Conservation (phyloP, 441 rosid genomes). For the Raphanus hybrid region DNA sequence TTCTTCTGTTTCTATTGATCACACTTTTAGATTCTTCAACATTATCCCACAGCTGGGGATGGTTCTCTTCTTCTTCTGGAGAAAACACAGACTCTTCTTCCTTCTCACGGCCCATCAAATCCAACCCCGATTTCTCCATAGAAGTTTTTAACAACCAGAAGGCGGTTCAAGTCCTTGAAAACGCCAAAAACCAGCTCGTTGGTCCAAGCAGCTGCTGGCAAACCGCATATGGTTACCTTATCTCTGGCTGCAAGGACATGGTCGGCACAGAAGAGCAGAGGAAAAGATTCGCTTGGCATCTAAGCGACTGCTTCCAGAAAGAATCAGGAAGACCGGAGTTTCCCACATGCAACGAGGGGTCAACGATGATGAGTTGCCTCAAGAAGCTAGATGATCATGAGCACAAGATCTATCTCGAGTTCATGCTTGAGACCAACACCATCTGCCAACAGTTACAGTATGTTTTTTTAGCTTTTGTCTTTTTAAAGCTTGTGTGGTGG, state of each 20-base stretch:
- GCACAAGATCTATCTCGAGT: constrained; percentile 66
- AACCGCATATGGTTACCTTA: constrained; percentile 65
- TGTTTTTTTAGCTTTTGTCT: neutral
- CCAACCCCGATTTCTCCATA: constrained; percentile 61
- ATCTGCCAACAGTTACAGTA: constrained; percentile 90
- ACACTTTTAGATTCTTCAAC: constrained; percentile 19
- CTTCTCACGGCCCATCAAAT: constrained; percentile 18
- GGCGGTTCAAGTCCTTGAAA: constrained; percentile 52
- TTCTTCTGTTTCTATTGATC: constrained; percentile 25
- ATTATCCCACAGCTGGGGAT: constrained; percentile 31
- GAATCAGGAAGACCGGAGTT: constrained; percentile 67
- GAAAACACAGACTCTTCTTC: constrained; percentile 28
- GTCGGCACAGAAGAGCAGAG: constrained; percentile 68
- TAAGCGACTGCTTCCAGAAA: constrained; percentile 74
- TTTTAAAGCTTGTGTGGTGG: neutral
- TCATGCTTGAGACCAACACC: constrained; percentile 74
- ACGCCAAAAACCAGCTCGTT: constrained; percentile 51
- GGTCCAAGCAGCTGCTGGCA: constrained; percentile 72
- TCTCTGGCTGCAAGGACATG: constrained; percentile 71
- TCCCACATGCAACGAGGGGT: constrained; percentile 53
- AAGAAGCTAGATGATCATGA: constrained; percentile 57
- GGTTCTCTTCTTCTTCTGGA: constrained; percentile 30
- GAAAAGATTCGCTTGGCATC: constrained; percentile 77
- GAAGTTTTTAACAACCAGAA: constrained; percentile 51
- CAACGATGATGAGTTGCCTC: constrained; percentile 64